Percentiles rank a stretch among this genome's conserved stretches.
Conservation (phyloP, 345 rosid genomes). For the Salix suchowensis region DNA sequence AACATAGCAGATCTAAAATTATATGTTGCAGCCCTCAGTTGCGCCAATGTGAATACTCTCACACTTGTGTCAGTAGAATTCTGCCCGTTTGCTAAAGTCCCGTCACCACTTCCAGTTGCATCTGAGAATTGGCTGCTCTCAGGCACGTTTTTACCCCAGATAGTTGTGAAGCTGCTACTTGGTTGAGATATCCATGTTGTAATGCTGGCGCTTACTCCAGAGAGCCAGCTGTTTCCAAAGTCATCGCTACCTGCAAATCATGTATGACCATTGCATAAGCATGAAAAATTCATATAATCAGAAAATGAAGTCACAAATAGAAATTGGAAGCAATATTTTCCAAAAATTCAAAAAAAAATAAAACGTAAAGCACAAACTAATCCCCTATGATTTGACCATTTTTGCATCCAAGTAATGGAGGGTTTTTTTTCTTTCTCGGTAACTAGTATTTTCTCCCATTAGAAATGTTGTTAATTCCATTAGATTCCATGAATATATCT, state of each 20-base stretch:
- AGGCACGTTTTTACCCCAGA: neutral
- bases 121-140: conserved; percentile 7
- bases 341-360: too few species aligned
- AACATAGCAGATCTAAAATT: conserved; percentile 8
- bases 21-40: conserved; percentile 14
- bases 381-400: neutral
- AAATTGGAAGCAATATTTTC: neutral
- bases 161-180: conserved; percentile 3
- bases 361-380: neutral
- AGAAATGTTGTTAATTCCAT: neutral
- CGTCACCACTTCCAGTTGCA: neutral
- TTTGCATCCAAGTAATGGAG: neutral
- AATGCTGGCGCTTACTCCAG: conserved; percentile 10
- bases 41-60: conserved; percentile 14
- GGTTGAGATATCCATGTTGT: conserved; percentile 7
- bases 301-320: too few species aligned
- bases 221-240: neutral
- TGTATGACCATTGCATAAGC: neutral
- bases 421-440: neutral
- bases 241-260: conserved; percentile 4
- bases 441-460: neutral
- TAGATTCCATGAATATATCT: too few species aligned
- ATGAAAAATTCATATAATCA: neutral
- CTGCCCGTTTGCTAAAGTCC: neutral
- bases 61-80: neutral